Evolutionary conservation across 2,329 filamentous ascomycete species (phyloP).

Genomic region (Colletotrichum phormii): DNA sequence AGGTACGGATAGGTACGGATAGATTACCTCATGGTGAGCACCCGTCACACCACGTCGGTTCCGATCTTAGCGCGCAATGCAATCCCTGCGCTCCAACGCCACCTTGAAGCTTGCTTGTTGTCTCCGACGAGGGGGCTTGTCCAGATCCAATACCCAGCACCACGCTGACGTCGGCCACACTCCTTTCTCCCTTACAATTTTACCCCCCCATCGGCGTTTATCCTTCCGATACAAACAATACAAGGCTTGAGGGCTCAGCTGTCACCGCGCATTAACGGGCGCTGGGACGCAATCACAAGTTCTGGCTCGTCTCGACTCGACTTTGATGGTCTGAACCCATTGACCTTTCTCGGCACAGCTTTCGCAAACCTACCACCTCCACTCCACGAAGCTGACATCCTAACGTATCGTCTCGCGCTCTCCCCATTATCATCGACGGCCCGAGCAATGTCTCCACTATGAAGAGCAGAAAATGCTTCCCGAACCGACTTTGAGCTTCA

Average conservation of each 20-base stretch:
- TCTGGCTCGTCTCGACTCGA: neutral
- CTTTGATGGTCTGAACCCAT: neutral
- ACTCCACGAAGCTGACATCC: neutral
- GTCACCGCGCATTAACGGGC: neutral
- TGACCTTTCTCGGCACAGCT: neutral
- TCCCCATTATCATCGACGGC: neutral
- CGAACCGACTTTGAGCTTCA: conserved; percentile 73
- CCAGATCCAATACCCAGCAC: neutral
- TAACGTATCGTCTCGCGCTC: neutral
- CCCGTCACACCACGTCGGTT: neutral
- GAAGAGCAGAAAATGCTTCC: conserved; percentile 60
- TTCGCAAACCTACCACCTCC: neutral
- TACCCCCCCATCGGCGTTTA: neutral
- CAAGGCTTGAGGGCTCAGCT: neutral
- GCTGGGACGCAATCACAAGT: conserved; percentile 1
- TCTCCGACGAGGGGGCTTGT: neutral
- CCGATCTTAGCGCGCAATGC: neutral
- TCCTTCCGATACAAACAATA: neutral
- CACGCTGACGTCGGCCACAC: conserved; percentile 11
- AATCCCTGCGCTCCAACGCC: conserved; percentile 25
- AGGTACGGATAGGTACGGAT: too few species aligned
- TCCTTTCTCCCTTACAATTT: neutral
- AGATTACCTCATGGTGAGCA: neutral
- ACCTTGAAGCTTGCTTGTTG: conserved; percentile 24
- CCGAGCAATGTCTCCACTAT: conserved; percentile 34